Conservation (phyloP, 2,329 filamentous ascomycete species). For the Talaromyces sp. region DNA sequence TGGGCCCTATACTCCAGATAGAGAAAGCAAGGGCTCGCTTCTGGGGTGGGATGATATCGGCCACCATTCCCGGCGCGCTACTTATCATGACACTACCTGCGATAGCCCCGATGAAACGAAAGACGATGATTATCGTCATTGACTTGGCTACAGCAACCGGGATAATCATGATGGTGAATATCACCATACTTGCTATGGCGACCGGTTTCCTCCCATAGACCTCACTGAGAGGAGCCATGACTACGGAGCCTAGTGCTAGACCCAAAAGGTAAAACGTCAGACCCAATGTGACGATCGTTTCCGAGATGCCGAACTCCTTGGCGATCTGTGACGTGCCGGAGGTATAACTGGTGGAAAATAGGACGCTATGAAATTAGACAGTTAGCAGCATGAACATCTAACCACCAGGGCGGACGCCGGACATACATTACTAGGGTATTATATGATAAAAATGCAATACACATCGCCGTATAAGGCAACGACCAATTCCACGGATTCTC, state of each 20-base stretch:
- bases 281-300: constrained; percentile 15
- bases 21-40: constrained; percentile 77
- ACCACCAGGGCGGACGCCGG: neutral
- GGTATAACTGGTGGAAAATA: constrained; percentile 77
- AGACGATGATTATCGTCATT: constrained; percentile 49
- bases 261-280: constrained; percentile 16
- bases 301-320: constrained; percentile 51
- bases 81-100: constrained; percentile 24
- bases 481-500: constrained; percentile 54
- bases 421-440: constrained; percentile 52
- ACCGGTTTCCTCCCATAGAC: constrained; percentile 23
- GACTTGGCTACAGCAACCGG: constrained; percentile 13
- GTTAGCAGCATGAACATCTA: constrained; percentile 14
- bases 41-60: constrained; percentile 50
- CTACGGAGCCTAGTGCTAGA: constrained; percentile 18
- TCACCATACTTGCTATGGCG: constrained; percentile 48
- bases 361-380: constrained; percentile 40
- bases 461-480: constrained; percentile 51
- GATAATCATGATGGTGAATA: constrained; percentile 44
- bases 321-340: constrained; percentile 65
- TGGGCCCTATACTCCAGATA: constrained; percentile 75
- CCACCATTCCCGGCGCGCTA: constrained; percentile 23
- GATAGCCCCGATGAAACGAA: constrained; percentile 24
- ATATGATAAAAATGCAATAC: constrained; percentile 53
- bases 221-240: constrained; percentile 24